These are phyloP conservation scores for Lasiosphaeriaceae sp. DNA, from an alignment of 495 filamentous ascomycete species.

Conservation along the genomic window DNA sequence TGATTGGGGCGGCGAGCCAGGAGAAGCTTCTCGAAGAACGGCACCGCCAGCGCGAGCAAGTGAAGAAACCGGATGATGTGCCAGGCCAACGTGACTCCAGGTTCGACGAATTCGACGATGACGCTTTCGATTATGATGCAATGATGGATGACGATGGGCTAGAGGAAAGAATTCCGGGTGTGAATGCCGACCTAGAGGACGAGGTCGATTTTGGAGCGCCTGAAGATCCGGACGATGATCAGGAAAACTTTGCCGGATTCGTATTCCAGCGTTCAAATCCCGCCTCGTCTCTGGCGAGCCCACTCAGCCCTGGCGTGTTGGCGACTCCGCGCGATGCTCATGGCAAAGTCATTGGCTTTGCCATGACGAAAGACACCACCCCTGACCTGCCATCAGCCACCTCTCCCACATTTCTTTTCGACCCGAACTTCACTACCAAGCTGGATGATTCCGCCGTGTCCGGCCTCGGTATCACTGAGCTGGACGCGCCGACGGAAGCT, in stretches of 20 bases:
- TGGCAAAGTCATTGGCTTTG: constrained; percentile 47
- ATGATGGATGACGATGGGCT: constrained; percentile 68
- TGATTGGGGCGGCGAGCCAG: constrained; percentile 75
- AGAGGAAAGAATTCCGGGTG: constrained; percentile 72
- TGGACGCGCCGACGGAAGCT: constrained; percentile 10
- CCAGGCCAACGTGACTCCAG: constrained; percentile 34
- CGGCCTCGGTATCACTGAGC: constrained; percentile 34
- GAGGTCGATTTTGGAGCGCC: constrained; percentile 23
- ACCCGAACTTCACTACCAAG: neutral
- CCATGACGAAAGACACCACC: constrained; percentile 41
- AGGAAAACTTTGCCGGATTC: constrained; percentile 53
- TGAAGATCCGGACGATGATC: constrained; percentile 43
- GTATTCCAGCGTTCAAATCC: constrained; percentile 49
- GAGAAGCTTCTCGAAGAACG: constrained; percentile 84
- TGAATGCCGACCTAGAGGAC: constrained; percentile 58
- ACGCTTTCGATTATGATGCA: constrained; percentile 63
- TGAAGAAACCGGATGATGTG: constrained; percentile 39
- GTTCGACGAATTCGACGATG: constrained; percentile 63
- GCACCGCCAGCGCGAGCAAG: constrained; percentile 66
- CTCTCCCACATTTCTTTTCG: constrained; percentile 12
- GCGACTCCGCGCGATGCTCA: constrained; percentile 52
- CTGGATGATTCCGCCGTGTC: constrained; percentile 15
- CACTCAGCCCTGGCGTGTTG: constrained; percentile 40
- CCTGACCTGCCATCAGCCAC: constrained; percentile 15
- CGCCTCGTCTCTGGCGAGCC: constrained; percentile 44